Conservation (phyloP, 2,329 filamentous ascomycete species). For the Basipetospora chlamydospora region DNA sequence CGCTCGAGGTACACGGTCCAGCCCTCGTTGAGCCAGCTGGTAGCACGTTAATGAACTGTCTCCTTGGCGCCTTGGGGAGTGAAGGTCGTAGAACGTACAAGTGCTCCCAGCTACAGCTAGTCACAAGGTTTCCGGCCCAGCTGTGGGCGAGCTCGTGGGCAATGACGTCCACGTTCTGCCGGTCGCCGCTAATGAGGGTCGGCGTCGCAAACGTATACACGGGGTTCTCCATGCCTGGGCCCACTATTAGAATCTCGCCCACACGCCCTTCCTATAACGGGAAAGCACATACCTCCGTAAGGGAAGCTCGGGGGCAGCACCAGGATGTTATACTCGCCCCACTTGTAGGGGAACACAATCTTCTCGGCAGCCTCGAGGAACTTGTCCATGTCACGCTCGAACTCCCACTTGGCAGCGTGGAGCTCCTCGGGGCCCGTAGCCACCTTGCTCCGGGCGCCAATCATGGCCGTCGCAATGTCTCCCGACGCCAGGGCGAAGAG, state of each 20-base stretch:
- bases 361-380: constrained; percentile 80
- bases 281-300: constrained; percentile 49
- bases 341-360: constrained; percentile 73
- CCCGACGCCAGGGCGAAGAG: constrained; percentile 84
- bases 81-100: constrained; percentile 44
- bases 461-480: constrained; percentile 71
- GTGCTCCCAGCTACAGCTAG: constrained; percentile 68
- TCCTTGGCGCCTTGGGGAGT: too few species aligned
- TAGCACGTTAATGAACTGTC: too few species aligned
- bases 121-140: constrained; percentile 82
- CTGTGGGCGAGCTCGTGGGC: constrained; percentile 67
- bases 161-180: constrained; percentile 90
- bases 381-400: constrained; percentile 80
- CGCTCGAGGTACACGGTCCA: constrained; percentile 96
- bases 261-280: too few species aligned
- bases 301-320: constrained; percentile 83
- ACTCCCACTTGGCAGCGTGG: constrained; percentile 72
- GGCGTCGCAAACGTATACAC: constrained; percentile 93
- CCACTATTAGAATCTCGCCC: constrained; percentile 10
- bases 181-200: constrained; percentile 80
- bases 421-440: constrained; percentile 83
- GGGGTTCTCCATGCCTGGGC: constrained; percentile 70
- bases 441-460: constrained; percentile 74
- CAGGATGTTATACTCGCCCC: constrained; percentile 82
- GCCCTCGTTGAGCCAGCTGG: constrained; percentile 56